These are phyloP conservation scores for Clarkia xantiana DNA, from an alignment of 345 rosid species.

Conservation along the genomic window DNA sequence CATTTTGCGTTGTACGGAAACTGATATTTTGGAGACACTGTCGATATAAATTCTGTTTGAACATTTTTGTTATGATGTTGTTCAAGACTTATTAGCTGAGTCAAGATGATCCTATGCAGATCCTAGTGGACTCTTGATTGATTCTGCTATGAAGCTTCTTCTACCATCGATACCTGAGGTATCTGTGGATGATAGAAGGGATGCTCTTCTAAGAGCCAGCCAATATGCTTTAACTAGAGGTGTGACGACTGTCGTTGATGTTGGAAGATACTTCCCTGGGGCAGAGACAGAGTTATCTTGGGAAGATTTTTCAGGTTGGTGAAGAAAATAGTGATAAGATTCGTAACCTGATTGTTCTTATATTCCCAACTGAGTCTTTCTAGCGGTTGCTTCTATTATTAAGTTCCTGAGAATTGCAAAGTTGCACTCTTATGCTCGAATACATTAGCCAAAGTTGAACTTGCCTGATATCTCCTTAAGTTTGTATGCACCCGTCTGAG, in stretches of 20 bases:
- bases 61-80: too few relatives aligned
- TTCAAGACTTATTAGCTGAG: too few relatives aligned
- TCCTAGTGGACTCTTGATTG: slow-evolving; percentile 69
- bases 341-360: background rate
- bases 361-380: background rate
- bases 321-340: background rate
- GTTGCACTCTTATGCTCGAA: too few relatives aligned
- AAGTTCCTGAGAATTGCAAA: background rate
- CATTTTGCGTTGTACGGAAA: too few relatives aligned
- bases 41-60: too few relatives aligned
- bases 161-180: slow-evolving; percentile 41
- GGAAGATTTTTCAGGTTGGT: slow-evolving; percentile 81
- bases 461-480: too few relatives aligned
- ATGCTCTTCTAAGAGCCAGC: slow-evolving; percentile 68
- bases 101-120: slow-evolving; percentile 25
- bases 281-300: slow-evolving; percentile 45
- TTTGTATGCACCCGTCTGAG: too few relatives aligned
- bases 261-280: slow-evolving; percentile 83
- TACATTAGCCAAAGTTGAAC: too few relatives aligned
- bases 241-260: slow-evolving; percentile 72
- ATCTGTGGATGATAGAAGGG: slow-evolving; percentile 65
- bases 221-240: slow-evolving; percentile 62
- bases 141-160: slow-evolving; percentile 75
- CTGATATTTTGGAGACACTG: too few relatives aligned
- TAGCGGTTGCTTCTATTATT: background rate